Base-by-base conservation (phyloP, 805 yeast species). In the Diddensiella transvaalensis region DNA sequence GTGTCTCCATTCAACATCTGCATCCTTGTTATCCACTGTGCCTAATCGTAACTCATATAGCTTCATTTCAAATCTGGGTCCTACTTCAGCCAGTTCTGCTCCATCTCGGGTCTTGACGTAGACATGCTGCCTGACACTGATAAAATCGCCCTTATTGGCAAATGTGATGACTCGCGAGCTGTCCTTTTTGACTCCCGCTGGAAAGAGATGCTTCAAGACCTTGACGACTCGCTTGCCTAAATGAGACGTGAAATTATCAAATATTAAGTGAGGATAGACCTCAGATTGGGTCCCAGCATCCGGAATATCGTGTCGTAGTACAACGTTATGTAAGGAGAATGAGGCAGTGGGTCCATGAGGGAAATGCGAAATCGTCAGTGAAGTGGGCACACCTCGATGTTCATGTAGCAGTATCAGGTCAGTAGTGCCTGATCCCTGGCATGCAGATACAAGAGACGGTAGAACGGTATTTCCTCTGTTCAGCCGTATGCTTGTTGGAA, bases 41-140 rank as follows among this genome's bases (percentile, higher is more conserved):
- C 99, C 97, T 57, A 93, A 74, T 61, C 83, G 78, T 55, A 93
- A 71, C 66, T 91, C 97, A 65, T 81, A 93, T 56, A 93, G 71
- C 64, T 89, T 79, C 98, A 93, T 90, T 68, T 93, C 99, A 60
- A 93, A 93, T 54, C 99, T 75, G n/a, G 99, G 99, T 0, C 99
- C 99, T 32, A 93, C 85, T 65, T 93, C 99, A 50, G 96, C 90
- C 48, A 93, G 69, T 65, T 93, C 98, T 1, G 89, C 96, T 15
- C 77, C 78, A 53, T 89, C 96, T 57, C 84, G 83, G 0, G 96
- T 88, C 63, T 80, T 83, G 3, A 89, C 96, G 64, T 86, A 93
- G 1, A 93, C 85, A 64, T 93, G 99, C 62, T 93, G 99, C 67
- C 99, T 79, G 3, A 93, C 97, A 52, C 89, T 80, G 52, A 93